Percentiles rank a stretch among this genome's conserved stretches.
Evolutionary conservation across 345 rosid genomes (phyloP).

Genomic region (Sonneratia alba): DNA sequence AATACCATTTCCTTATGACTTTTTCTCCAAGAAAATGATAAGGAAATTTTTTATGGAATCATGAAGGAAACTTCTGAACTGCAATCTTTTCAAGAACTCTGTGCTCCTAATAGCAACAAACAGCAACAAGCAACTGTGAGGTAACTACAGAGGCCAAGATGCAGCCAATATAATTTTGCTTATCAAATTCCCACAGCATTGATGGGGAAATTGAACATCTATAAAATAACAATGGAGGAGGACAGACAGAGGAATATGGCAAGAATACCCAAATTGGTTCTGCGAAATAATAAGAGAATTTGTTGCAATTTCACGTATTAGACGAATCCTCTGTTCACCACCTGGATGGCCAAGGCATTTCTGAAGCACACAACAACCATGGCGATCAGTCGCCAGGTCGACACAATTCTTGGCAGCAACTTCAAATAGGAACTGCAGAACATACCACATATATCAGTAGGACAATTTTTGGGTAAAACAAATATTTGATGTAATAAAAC

Average conservation of each 20-base stretch:
- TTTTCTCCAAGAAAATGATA: not conserved
- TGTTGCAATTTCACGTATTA: constrained; percentile 43
- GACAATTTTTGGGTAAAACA: not conserved
- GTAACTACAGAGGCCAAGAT: not conserved
- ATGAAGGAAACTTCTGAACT: too few relatives aligned
- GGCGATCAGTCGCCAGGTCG: constrained; percentile 64
- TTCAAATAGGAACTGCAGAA: constrained; percentile 56
- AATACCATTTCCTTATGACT: not conserved
- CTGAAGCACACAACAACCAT: constrained; percentile 81
- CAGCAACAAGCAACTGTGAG: not conserved
- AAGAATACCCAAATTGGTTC: constrained; percentile 64
- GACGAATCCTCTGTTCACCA: constrained; percentile 35
- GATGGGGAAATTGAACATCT: not conserved
- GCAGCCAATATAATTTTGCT: not conserved
- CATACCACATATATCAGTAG: constrained; percentile 2
- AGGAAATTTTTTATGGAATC: not conserved
- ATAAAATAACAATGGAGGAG: not conserved
- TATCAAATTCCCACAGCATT: not conserved
- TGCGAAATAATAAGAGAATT: constrained; percentile 67
- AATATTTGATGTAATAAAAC: not conserved
- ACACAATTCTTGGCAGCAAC: constrained; percentile 57
- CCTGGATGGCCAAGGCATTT: constrained; percentile 48
- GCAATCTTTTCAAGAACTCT: not conserved
- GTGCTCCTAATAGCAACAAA: not conserved
- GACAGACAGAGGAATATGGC: constrained; percentile 1